Evolutionary conservation across 371 early-diverging fungal species (phyloP).

Genomic region (Mortierella sp.): DNA sequence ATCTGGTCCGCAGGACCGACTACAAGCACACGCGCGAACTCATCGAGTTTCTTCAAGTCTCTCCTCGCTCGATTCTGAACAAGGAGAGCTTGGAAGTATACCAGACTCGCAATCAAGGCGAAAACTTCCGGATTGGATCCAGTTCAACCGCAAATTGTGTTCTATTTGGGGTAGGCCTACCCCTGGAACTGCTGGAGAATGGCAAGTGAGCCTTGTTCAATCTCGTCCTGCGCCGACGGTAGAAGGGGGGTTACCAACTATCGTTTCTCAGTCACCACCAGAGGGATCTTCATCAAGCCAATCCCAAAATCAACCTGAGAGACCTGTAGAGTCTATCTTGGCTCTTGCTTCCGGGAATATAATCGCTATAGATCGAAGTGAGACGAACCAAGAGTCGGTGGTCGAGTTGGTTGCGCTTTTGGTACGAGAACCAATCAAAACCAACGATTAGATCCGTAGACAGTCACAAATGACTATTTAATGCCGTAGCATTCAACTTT

Average conservation of each 20-base stretch:
- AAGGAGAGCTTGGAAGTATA: background rate
- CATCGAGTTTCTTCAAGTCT: background rate
- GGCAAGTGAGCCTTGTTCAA: conserved; percentile 31
- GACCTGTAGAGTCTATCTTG: background rate
- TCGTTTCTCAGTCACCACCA: too few species aligned
- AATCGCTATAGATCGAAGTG: too few species aligned
- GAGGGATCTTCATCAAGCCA: background rate
- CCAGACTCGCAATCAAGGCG: background rate
- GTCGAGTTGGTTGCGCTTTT: background rate
- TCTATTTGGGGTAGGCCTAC: conserved; percentile 31
- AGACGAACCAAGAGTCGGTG: too few species aligned
- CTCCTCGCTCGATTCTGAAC: background rate
- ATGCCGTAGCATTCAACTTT: background rate
- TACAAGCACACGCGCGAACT: background rate
- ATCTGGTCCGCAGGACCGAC: conserved; percentile 12
- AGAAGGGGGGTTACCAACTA: background rate
- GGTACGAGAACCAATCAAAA: too few species aligned
- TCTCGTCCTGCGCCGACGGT: background rate
- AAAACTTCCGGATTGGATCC: conserved; percentile 33
- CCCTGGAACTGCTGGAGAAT: conserved; percentile 36
- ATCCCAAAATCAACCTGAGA: background rate
- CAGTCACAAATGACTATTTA: background rate
- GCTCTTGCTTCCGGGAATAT: too few species aligned
- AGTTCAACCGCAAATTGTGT: conserved; percentile 29
- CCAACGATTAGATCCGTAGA: too few species aligned